A percentile compares a stretch with the other conserved stretches of the same genome.
Conservation (phyloP, 2,329 filamentous ascomycete genomes). For the Exutisphaerella laricina region DNA sequence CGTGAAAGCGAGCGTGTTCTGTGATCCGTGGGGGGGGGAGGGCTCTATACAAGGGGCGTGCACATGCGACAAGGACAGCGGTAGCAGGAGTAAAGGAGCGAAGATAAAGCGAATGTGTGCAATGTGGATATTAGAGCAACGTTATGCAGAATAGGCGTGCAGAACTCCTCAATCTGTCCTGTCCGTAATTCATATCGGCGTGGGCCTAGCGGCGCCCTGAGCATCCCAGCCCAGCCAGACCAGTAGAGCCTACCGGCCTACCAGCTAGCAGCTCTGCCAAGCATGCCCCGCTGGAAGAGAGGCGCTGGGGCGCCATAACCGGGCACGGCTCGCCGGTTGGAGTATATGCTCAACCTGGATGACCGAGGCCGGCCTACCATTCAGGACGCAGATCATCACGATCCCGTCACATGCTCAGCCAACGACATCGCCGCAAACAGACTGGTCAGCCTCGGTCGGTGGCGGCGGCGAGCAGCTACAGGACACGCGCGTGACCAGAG, state of each 20-base stretch:
- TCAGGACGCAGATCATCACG: background rate
- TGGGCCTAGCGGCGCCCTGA: background rate
- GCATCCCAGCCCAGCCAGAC: conserved; percentile 1
- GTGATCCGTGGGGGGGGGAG: too few species aligned
- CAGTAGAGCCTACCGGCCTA: conserved; percentile 3
- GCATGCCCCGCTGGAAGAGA: background rate
- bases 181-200: background rate
- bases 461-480: too few species aligned
- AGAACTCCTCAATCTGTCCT: background rate
- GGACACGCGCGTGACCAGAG: too few species aligned
- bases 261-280: background rate
- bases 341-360: background rate
- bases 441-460: background rate
- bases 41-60: background rate
- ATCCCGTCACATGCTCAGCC: background rate
- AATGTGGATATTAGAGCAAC: conserved; percentile 2
- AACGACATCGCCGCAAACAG: background rate
- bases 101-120: background rate
- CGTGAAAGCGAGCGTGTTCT: background rate
- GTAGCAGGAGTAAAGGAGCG: background rate
- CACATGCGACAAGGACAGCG: background rate
- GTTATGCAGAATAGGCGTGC: conserved; percentile 1
- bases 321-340: too few species aligned
- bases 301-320: conserved; percentile 1
- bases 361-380: background rate